Conservation (phyloP, 2,329 filamentous ascomycete species). For the Waltergamsia citrina region DNA sequence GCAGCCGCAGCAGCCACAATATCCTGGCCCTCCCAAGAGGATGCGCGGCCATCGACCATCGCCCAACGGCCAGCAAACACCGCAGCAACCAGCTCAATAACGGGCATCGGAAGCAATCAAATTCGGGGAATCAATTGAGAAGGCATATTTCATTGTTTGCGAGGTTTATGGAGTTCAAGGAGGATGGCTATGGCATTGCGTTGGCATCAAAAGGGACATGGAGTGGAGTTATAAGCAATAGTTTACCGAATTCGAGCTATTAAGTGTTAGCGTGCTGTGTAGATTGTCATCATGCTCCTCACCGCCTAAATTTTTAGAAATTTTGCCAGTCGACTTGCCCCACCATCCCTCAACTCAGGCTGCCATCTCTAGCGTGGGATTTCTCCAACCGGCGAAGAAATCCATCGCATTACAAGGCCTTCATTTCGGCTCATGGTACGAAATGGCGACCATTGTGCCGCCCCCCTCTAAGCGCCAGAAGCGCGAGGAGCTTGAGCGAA, state of each 20-base stretch:
- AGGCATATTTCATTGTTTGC: not conserved
- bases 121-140: not conserved
- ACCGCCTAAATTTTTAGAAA: conserved; percentile 17
- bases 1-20: conserved; percentile 2
- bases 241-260: not conserved
- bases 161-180: not conserved
- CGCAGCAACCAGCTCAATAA: not conserved
- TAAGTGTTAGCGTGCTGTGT: conserved; percentile 1
- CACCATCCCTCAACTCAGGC: conserved; percentile 7
- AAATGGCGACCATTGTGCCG: conserved; percentile 74
- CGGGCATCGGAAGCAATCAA: not conserved
- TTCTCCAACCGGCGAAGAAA: not conserved
- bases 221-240: not conserved
- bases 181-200: not conserved
- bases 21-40: conserved; percentile 1
- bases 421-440: not conserved
- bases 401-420: not conserved
- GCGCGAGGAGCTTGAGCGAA: conserved; percentile 61
- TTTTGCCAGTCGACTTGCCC: conserved; percentile 8
- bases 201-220: not conserved
- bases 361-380: not conserved
- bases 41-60: conserved; percentile 2
- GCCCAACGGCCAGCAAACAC: not conserved
- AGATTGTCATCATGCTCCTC: too few relatives aligned
- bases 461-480: conserved; percentile 83